Evolutionary conservation across 75 land plant species (phyloP), one percentile per base, ranked within the genome.

Genomic region (Ceratopteris richardii): DNA sequence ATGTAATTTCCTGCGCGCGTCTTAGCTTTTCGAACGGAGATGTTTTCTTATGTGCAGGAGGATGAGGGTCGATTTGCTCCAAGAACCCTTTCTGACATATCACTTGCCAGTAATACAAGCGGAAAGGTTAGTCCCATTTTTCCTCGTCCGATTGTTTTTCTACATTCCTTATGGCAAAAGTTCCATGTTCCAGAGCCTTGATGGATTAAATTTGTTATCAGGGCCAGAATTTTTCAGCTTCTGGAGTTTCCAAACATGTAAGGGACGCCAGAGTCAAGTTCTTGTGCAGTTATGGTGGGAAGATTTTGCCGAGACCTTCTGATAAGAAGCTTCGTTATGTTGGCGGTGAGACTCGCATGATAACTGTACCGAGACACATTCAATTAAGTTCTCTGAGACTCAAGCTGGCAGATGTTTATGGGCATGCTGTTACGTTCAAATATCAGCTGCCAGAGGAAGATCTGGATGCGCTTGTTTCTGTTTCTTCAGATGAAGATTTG

Each of bases 361-460:
- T 86, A 44, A 44, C 74, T 37, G 69, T 86, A 25, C 71, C 77
- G 20, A 74, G 83, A 14, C 67, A 71, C 63, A 75, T 79, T 58
- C 17, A 0, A 13, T 26, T 40, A 44, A 21, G 78, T 69, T 90
- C 78, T 46, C 65, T 89, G 2, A 78, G 64, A 73, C 43, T 66
- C 60, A 83, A 78, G 61, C 55, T 83, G 65, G 63, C 43, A 24
- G 51, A 68, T n/a, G 18, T 72, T 9, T 70, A 59, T 40, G 78
- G 70, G 18, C 69, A 60, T 17, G 71, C 60, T n/a, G 46, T 75
- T 31, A 57, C 79, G 10, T 64, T 86, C 31, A 89, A 89, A 69
- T 89, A 89, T 68, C 90, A 86, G 71, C 27, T 89, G 14, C 73
- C 76, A 24, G 69, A 77, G 11, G 87, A 80, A 44, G 90, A 86